phyloP scores from a whole-genome alignment of 2,329 filamentous ascomycete genomes.

The Aulographum hederae region DNA sequence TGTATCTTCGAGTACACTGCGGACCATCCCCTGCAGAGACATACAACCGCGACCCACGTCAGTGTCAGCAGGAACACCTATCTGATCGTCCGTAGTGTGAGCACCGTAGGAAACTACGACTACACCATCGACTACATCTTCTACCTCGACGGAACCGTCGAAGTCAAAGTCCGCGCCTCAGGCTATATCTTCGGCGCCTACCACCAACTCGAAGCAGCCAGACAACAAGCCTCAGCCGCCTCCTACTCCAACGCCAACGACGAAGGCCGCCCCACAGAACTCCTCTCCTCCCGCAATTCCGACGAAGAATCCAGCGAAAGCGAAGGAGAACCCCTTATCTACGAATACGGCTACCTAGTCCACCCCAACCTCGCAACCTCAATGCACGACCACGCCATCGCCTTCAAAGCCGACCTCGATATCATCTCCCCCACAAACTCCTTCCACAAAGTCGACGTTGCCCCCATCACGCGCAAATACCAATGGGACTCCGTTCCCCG shows the following conservation, averaged over 20 bases:
- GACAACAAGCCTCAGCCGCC: neutral
- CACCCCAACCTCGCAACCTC: constrained; percentile 17
- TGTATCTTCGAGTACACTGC: constrained; percentile 23
- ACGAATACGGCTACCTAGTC: constrained; percentile 17
- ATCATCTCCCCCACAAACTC: constrained; percentile 18
- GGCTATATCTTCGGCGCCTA: constrained; percentile 15
- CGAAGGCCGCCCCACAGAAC: constrained; percentile 17
- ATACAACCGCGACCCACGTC: neutral
- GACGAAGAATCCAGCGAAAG: neutral
- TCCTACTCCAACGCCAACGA: constrained; percentile 14
- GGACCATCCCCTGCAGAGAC: constrained; percentile 16
- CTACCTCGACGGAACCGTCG: constrained; percentile 27
- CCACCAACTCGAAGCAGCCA: neutral
- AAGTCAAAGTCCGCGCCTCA: constrained; percentile 20
- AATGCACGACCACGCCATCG: constrained; percentile 21
- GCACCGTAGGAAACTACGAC: constrained; percentile 35
- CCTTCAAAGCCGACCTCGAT: constrained; percentile 23
- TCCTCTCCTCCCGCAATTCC: neutral
- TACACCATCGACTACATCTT: constrained; percentile 29
- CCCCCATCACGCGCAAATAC: constrained; percentile 12
- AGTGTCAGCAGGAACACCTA: neutral
- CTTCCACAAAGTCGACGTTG: constrained; percentile 13
- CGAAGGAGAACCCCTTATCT: constrained; percentile 5
- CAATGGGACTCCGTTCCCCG: constrained; percentile 11
- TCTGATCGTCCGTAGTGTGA: constrained; percentile 27